Conservation (phyloP, 2,329 filamentous ascomycete species). For the Periconia macrospinosa region DNA sequence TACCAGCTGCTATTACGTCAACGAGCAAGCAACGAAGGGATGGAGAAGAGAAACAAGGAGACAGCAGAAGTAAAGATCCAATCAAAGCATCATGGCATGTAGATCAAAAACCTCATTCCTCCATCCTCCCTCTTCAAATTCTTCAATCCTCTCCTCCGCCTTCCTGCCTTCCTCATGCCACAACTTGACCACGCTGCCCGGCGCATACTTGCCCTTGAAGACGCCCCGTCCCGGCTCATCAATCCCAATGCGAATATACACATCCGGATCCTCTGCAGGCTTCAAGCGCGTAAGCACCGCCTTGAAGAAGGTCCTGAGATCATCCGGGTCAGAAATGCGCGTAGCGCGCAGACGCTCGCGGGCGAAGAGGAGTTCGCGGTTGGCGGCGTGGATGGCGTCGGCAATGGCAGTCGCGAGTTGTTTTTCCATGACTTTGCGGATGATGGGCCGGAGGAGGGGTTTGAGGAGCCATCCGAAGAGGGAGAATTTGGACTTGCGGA, state of each 20-base stretch:
- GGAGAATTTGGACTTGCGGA: slow-evolving; percentile 74
- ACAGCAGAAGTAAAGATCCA: not conserved
- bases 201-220: slow-evolving; percentile 84
- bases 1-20: not conserved
- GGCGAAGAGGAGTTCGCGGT: slow-evolving; percentile 84
- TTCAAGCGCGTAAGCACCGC: slow-evolving; percentile 77
- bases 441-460: slow-evolving; percentile 77
- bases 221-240: slow-evolving; percentile 62
- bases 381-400: slow-evolving; percentile 70
- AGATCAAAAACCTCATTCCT: slow-evolving; percentile 79
- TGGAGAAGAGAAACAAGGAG: not conserved
- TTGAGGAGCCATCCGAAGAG: slow-evolving; percentile 82
- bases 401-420: slow-evolving; percentile 74
- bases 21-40: not conserved
- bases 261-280: slow-evolving; percentile 72
- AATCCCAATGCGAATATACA: slow-evolving; percentile 74
- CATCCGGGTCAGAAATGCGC: slow-evolving; percentile 76
- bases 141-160: slow-evolving; percentile 74
- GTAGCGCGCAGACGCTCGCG: slow-evolving; percentile 85
- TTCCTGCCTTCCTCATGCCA: slow-evolving; percentile 78
- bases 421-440: slow-evolving; percentile 77
- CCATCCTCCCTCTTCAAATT: slow-evolving; percentile 74
- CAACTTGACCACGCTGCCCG: slow-evolving; percentile 84
- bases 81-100: slow-evolving; percentile 38
- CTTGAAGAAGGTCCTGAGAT: slow-evolving; percentile 78